Base-by-base conservation (phyloP, 2,329 filamentous ascomycete species). In the Aaosphaeria arxii region DNA sequence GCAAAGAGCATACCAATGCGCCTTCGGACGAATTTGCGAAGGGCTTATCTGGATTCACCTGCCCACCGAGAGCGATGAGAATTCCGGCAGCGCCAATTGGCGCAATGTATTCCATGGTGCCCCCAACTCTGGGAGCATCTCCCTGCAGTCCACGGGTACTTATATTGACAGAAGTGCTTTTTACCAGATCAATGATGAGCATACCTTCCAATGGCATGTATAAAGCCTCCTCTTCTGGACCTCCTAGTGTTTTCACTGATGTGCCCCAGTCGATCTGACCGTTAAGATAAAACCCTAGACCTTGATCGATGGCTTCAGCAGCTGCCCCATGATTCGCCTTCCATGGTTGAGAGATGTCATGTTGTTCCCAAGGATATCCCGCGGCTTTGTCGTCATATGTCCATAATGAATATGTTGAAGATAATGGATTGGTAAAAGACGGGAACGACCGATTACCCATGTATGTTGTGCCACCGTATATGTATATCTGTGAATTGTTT, bases 261-360 rank as follows among this genome's bases (percentile, higher is more conserved):
- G 65, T 69, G 6, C 71, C 71, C 42, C 56, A 58, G 42, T 75
- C 68, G 35, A 73, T 61, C 39, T 67, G 61, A 2, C 71, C 71
- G 49, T 72, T 71, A 11, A 74, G 55, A 48, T 69, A 74, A 45
- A 74, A 73, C 2, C 56, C 70, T 4, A 72, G 49, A 6, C 66
- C 63, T 35, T 63, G 64, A 39, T 70, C 65, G 17, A 63, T 56
- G 6, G 69, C 68, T 48, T 74, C 71, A 13, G 71, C 59, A 44
- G 54, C 64, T 24, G 67, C 61, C n/a, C 71, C 71, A 47, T 67
- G 64, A 42, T 62, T 70, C 9, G 67, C 66, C 30, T 29, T 49
- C 56, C 56, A 61, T 3, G 48, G 46, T 40, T 55, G 50, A 9
- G 39, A 40, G 4, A 59, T 42, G n/a, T 53, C 51, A 43, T 57